These are phyloP conservation scores for Plenodomus tracheiphilus DNA, from an alignment of 2,329 filamentous ascomycete genomes.

Conservation along the genomic window DNA sequence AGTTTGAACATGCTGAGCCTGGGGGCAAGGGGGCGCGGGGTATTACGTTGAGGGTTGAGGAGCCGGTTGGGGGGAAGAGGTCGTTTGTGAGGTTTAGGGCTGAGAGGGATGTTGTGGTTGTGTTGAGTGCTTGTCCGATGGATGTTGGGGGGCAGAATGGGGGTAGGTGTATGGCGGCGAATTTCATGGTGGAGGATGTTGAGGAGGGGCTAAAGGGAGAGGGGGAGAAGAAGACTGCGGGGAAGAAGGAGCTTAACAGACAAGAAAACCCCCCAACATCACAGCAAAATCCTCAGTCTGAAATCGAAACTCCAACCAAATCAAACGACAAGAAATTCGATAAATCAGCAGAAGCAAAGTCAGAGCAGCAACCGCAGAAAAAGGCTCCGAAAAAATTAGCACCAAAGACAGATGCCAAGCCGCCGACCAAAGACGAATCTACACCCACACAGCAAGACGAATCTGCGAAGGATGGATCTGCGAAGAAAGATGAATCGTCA, in stretches of 20 bases:
- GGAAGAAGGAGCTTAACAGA: conserved; percentile 16
- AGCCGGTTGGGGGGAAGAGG: conserved; percentile 41
- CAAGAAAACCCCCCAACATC: too few relatives aligned
- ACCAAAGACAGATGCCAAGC: conserved; percentile 2
- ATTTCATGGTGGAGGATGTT: conserved; percentile 44
- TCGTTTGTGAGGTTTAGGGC: conserved; percentile 40
- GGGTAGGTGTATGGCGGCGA: conserved; percentile 44
- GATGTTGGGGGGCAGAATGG: conserved; percentile 43
- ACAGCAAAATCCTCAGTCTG: too few relatives aligned
- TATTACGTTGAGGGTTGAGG: conserved; percentile 30
- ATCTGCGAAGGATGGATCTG: too few relatives aligned
- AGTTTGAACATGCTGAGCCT: conserved; percentile 13
- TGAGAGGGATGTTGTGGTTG: conserved; percentile 42
- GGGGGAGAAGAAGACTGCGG: conserved; percentile 15
- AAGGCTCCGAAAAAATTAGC: conserved; percentile 10
- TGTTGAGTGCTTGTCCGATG: conserved; percentile 46
- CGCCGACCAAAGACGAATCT: conserved; percentile 1
- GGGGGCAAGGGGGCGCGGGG: conserved; percentile 35
- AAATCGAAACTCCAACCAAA: too few relatives aligned
- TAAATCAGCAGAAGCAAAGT: too few relatives aligned
- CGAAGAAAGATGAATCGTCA: conserved; percentile 2
- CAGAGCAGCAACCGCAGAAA: neutral
- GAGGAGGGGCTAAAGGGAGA: conserved; percentile 28
- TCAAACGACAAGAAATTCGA: too few relatives aligned
- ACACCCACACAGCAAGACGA: too few relatives aligned